Evolutionary conservation across 306 rosid genomes (phyloP).

Genomic region (Hippophae tibetana): DNA sequence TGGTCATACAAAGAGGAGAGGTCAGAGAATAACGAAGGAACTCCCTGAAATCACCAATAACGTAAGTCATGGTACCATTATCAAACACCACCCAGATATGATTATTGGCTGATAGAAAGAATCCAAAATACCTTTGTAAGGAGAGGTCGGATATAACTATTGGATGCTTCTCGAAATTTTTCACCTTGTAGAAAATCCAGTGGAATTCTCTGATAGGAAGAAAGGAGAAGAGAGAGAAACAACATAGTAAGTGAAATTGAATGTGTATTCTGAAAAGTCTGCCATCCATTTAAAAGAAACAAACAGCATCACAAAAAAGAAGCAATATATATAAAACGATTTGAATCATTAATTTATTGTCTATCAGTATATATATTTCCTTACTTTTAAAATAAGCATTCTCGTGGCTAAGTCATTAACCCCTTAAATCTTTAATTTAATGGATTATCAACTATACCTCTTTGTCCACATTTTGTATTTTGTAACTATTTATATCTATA

Average conservation of each 20-base stretch:
- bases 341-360: no score
- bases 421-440: no score
- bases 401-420: no score
- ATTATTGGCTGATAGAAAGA: conserved; percentile 4
- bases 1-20: conserved; percentile 87
- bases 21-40: conserved; percentile 91
- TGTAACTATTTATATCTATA: no score
- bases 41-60: conserved; percentile 61
- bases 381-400: no score
- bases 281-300: background rate
- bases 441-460: no score
- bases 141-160: conserved; percentile 80
- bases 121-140: conserved; percentile 61
- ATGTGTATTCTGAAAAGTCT: conserved; percentile 1
- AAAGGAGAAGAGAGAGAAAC: conserved; percentile 7
- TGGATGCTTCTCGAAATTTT: conserved; percentile 74
- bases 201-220: conserved; percentile 72
- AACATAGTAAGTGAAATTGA: background rate
- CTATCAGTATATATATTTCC: no score
- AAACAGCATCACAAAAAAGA: background rate
- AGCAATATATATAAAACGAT: no score
- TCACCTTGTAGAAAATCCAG: conserved; percentile 89
- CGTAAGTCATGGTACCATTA: background rate
- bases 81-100: conserved; percentile 1
- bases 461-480: no score